Evolutionary conservation across 305 asterid species (phyloP), one percentile per base, ranked within the genome.

Genomic region (Salvia sclarea): DNA sequence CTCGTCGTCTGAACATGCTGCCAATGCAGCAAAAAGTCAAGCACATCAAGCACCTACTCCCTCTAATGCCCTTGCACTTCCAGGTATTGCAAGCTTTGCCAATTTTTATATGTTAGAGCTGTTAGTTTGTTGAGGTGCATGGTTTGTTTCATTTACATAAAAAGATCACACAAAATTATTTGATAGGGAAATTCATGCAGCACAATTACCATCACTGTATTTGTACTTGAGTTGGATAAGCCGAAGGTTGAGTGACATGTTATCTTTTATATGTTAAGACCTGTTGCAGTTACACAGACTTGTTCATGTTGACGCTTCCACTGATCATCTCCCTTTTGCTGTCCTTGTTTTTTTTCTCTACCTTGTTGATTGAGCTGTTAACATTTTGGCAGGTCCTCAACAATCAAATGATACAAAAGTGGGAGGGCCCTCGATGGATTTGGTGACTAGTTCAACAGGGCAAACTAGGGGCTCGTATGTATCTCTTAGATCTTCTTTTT

Each of bases 51-150:
- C 83, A 53, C 79, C 96, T 55, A 72, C 69, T 8, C 72, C 84
- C 9, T 84, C 92, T 54, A 79, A 76, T 77, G 88, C 69, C 60
- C 96, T 91, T 64, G 88, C 94, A 45, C 97, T 91, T 76, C 88
- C 98, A 70, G 99, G 99, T 91, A 81, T 64, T 64, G 20, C 33
- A 25, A 31, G 40, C 56, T 57, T 68, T 73, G 45, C 40, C 40
- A 43, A 14, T 14, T 38, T n/a, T 6, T 12, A 56, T 43, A 53
- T n/a, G 13, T 60, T 57, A 16, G 25, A 35, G 48, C 53, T 30
- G 33, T 16, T 58, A 67, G 50, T 55, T 41, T 28, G 71, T 54
- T 71, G 66, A 20, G 24, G 8, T 18, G 28, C 58, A 69, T 43
- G 24, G 24, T 64, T 59, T 53, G 58, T 44, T 43, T 58, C 49